Evolutionary conservation across 2,329 filamentous ascomycete species (phyloP), one percentile per base, ranked within the genome.

Genomic region (Fusarium sp.): DNA sequence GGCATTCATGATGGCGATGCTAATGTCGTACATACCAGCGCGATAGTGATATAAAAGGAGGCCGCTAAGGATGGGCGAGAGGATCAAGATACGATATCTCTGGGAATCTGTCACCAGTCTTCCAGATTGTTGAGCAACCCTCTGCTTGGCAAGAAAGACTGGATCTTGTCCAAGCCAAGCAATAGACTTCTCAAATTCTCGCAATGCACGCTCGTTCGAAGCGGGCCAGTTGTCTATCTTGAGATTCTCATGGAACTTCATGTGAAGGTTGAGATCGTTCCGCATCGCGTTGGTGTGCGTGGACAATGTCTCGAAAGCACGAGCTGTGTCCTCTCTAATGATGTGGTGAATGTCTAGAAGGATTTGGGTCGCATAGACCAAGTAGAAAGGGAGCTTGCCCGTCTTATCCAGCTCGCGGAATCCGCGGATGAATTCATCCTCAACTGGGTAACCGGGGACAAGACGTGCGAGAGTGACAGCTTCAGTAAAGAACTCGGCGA

Each of bases 291-390:
- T 34, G 13, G 33, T 19, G 7, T 64, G 58, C 4, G 72, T 39
- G 1, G 78, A 69, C 7, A 70, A 38, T 4, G 49, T 51, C 15
- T 62, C 39, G 36, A 71, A 72, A 61, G 44, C 11, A 44, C 34
- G n/a, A 28, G 8, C 34, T 15, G 61, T 57, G 2, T 47, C 13
- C 28, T 61, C 59, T 15, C 78, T 62, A 3, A 82, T 65, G 4
- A 64, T 53, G 56, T 81, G 76, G 15, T 81, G 76, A 34, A 82
- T 79, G 42, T 84, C 82, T 6, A 84, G 77, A 57, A 80, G 80
- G 13, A 81, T 57, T 46, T 84, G 81, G 6, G 76, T 73, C 10
- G 80, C 80, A 56, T 84, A 84, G 2, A 79, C 71, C 10, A 80
- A 71, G 60, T 75, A 78, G 39, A 83, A 76, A 0, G 81, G 71